Evolutionary conservation across 306 rosid species (phyloP).

Genomic region (Cucumis cinereus): DNA sequence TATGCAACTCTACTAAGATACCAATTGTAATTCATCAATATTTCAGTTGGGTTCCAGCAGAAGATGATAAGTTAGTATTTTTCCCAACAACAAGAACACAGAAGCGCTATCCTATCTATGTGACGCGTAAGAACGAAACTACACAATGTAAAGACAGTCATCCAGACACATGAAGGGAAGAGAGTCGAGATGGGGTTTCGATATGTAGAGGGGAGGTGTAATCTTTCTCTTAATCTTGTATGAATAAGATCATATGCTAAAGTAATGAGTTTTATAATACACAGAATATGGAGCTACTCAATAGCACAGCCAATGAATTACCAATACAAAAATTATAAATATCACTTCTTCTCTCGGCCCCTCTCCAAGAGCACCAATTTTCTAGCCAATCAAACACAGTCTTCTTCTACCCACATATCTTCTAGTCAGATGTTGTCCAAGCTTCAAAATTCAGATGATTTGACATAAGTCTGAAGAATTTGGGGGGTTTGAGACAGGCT

Average conservation of each 20-base stretch:
- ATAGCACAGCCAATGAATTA: slow-evolving; percentile 1
- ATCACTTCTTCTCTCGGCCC: background rate
- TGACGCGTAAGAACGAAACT: slow-evolving; percentile 25
- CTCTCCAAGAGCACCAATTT: background rate
- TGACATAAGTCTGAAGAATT: background rate
- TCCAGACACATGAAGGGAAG: background rate
- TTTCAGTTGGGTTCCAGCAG: slow-evolving; percentile 84
- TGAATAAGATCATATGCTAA: slow-evolving; percentile 7
- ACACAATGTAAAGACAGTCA: background rate
- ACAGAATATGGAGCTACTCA: slow-evolving; percentile 2
- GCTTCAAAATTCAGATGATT: background rate
- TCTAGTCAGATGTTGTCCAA: background rate
- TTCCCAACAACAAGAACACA: slow-evolving; percentile 93
- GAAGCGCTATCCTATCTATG: slow-evolving; percentile 72
- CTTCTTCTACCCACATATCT: background rate
- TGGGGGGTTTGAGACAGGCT: background rate
- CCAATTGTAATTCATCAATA: background rate
- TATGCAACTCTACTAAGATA: background rate
- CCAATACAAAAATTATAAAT: background rate
- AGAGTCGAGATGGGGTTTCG: background rate
- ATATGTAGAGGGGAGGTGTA: slow-evolving; percentile 4
- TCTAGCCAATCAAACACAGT: background rate
- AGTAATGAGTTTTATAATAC: slow-evolving; percentile 4
- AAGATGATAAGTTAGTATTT: slow-evolving; percentile 83
- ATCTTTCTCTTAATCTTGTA: background rate